phyloP scores from a whole-genome alignment of 2,329 filamentous ascomycete genomes.

The Paecilomyces niveus region DNA sequence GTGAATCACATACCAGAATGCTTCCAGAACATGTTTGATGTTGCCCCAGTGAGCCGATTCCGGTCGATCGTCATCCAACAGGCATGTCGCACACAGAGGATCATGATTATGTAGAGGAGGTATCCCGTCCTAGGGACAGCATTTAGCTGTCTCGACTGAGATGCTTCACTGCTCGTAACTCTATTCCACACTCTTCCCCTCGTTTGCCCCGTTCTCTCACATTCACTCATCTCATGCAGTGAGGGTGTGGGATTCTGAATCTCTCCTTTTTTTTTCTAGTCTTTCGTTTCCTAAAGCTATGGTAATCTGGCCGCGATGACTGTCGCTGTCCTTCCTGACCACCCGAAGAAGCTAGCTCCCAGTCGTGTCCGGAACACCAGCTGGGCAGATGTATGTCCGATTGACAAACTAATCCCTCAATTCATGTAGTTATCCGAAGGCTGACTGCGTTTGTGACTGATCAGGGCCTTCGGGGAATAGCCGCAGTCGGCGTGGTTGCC shows the following conservation, averaged over 20 bases:
- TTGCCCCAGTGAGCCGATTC: not conserved
- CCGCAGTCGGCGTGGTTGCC: conserved; percentile 48
- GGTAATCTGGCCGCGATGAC: not conserved
- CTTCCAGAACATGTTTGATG: not conserved
- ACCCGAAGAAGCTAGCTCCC: conserved; percentile 3
- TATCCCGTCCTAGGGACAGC: not conserved
- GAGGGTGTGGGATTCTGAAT: not conserved
- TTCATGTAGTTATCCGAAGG: too few relatives aligned
- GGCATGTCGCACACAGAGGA: not conserved
- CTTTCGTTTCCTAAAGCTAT: not conserved
- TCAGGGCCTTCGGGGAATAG: conserved; percentile 51
- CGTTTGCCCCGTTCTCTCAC: not conserved
- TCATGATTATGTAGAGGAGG: not conserved
- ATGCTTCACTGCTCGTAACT: not conserved
- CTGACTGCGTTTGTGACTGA: not conserved
- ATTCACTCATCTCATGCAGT: not conserved
- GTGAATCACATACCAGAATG: not conserved
- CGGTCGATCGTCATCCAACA: not conserved
- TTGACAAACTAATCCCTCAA: not conserved
- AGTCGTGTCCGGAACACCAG: conserved; percentile 8
- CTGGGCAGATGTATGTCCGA: conserved; percentile 14
- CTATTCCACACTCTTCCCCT: not conserved
- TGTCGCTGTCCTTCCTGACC: not conserved
- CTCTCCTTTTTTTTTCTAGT: not conserved
- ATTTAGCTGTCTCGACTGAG: not conserved